Conservation (phyloP, 805 yeast genomes). For the Candida chauliodis region DNA sequence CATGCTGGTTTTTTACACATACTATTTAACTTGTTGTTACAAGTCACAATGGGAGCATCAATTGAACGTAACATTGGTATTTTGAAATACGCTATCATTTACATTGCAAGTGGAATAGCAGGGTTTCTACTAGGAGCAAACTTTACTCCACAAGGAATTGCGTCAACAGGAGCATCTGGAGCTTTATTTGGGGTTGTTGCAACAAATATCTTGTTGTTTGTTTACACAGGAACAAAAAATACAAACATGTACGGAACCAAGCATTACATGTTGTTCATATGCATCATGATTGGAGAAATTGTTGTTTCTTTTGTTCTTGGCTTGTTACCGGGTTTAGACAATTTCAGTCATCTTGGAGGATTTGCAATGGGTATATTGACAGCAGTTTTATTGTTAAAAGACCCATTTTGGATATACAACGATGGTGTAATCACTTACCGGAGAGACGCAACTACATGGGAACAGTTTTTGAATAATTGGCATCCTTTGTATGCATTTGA, state of each 20-base stretch:
- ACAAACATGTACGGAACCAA: constrained; percentile 43
- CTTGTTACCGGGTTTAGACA: constrained; percentile 68
- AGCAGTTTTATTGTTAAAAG: constrained; percentile 49
- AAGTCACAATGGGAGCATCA: constrained; percentile 56
- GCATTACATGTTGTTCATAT: constrained; percentile 44
- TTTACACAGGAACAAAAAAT: constrained; percentile 50
- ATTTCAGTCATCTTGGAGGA: constrained; percentile 75
- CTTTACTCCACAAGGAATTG: constrained; percentile 62
- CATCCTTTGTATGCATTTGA: constrained; percentile 32
- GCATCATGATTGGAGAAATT: constrained; percentile 52
- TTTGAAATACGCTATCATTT: constrained; percentile 50
- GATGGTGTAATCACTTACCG: constrained; percentile 38
- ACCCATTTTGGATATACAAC: constrained; percentile 48
- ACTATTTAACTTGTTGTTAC: constrained; percentile 57
- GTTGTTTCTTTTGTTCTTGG: constrained; percentile 60
- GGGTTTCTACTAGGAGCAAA: constrained; percentile 71
- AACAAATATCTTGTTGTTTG: constrained; percentile 51
- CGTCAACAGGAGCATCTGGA: constrained; percentile 71
- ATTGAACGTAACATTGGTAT: constrained; percentile 58
- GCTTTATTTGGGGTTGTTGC: constrained; percentile 69
- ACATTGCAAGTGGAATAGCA: constrained; percentile 57
- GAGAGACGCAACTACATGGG: constrained; percentile 25
- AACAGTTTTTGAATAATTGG: constrained; percentile 36
- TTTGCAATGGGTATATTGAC: constrained; percentile 56
- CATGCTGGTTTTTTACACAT: constrained; percentile 76